phyloP scores from a whole-genome alignment of 306 rosid genomes.

The Vicia faba region DNA sequence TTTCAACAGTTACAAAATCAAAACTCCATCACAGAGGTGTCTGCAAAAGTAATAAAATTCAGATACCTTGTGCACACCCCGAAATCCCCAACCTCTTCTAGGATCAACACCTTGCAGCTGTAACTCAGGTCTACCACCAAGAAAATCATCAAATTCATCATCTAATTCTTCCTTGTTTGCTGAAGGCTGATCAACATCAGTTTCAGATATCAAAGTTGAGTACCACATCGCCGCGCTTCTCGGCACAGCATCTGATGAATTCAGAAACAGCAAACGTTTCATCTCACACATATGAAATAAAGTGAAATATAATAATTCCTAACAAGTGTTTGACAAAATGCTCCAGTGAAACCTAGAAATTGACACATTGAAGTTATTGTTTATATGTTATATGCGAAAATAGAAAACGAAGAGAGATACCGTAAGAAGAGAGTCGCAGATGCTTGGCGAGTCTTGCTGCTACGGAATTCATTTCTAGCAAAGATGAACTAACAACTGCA shows the following conservation, averaged over 20 bases:
- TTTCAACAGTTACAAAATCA: constrained; percentile 25
- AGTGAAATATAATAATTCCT: neutral
- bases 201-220: constrained; percentile 45
- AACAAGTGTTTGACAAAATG: constrained; percentile 25
- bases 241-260: constrained; percentile 44
- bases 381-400: neutral
- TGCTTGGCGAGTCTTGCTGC: constrained; percentile 53
- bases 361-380: neutral
- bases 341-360: neutral
- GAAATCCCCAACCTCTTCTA: constrained; percentile 82
- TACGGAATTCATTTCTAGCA: constrained; percentile 57
- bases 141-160: constrained; percentile 52
- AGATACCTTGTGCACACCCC: constrained; percentile 92
- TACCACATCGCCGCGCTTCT: constrained; percentile 51
- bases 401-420: constrained; percentile 42
- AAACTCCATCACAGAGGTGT: constrained; percentile 13
- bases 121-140: constrained; percentile 48
- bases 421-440: constrained; percentile 49
- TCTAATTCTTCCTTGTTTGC: constrained; percentile 31
- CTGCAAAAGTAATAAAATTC: neutral
- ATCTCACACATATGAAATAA: neutral
- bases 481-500: neutral
- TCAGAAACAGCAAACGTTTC: constrained; percentile 23
- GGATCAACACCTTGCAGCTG: constrained; percentile 89
- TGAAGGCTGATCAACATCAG: constrained; percentile 36